Conservation (phyloP, 176 grass and related monocot genomes). For the Carex kokanica region DNA sequence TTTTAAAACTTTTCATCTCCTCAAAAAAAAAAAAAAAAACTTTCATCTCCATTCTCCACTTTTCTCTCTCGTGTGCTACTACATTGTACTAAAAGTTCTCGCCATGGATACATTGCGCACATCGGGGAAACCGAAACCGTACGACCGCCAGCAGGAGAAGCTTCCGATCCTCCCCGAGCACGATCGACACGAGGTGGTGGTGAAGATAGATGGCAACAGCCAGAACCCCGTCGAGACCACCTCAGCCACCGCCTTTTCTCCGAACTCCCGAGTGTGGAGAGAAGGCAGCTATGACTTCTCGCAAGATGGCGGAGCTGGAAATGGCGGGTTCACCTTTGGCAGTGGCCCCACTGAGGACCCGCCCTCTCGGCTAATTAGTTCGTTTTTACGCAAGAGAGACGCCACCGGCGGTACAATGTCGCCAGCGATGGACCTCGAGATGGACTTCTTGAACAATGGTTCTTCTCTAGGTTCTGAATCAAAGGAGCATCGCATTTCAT, state of each 20-base stretch:
- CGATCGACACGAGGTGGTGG: slow-evolving; percentile 58
- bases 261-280: slow-evolving; percentile 37
- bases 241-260: slow-evolving; percentile 14
- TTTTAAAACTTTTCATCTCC: not conserved
- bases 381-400: slow-evolving; percentile 64
- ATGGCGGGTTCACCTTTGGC: slow-evolving; percentile 40
- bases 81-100: not conserved
- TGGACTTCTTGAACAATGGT: slow-evolving; percentile 49
- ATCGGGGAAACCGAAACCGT: slow-evolving; percentile 20
- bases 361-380: slow-evolving; percentile 61
- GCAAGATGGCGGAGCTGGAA: slow-evolving; percentile 4
- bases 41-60: not conserved
- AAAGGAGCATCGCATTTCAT: slow-evolving; percentile 60
- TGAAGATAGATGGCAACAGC: slow-evolving; percentile 62
- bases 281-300: slow-evolving; percentile 49
- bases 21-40: too few relatives aligned
- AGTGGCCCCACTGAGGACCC: slow-evolving; percentile 59
- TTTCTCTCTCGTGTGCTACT: not conserved
- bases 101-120: slow-evolving; percentile 9
- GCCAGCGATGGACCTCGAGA: slow-evolving; percentile 61
- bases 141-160: slow-evolving; percentile 35
- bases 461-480: slow-evolving; percentile 27
- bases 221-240: slow-evolving; percentile 14
- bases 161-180: slow-evolving; percentile 17
- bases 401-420: slow-evolving; percentile 48